phyloP scores from a whole-genome alignment of 2,329 filamentous ascomycete genomes.

The Hymenoscyphus linearis region DNA sequence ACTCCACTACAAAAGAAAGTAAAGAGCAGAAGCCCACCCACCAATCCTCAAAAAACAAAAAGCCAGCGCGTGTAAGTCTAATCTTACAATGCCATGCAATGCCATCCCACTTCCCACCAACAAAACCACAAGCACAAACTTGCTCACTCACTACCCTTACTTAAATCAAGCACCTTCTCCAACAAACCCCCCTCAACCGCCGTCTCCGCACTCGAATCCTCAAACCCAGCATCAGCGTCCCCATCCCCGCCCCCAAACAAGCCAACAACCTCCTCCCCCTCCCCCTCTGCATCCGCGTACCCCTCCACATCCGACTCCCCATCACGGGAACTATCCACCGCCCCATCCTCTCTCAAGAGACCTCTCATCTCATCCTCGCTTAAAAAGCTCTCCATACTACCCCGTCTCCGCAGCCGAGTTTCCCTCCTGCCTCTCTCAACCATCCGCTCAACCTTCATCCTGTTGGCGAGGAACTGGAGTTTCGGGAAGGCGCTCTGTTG shows the following conservation, averaged over 20 bases:
- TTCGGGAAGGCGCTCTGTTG: constrained; percentile 88
- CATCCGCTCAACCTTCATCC: constrained; percentile 73
- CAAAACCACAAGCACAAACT: neutral
- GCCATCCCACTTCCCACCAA: neutral
- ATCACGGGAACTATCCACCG: constrained; percentile 29
- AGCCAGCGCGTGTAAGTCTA: neutral
- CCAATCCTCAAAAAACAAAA: neutral
- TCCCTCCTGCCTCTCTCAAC: constrained; percentile 55
- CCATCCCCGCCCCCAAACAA: constrained; percentile 7
- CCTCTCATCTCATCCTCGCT: constrained; percentile 55
- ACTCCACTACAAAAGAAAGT: too few relatives aligned
- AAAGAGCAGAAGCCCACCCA: too few relatives aligned
- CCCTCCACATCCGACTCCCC: constrained; percentile 19
- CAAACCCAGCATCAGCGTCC: neutral
- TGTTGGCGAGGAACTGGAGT: constrained; percentile 83
- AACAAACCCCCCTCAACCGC: neutral
- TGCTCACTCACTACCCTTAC: neutral
- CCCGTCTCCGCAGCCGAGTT: constrained; percentile 42
- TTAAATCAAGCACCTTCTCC: neutral
- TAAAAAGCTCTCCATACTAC: constrained; percentile 54
- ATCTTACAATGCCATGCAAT: neutral
- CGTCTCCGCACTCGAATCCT: constrained; percentile 1
- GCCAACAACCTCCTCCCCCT: constrained; percentile 8
- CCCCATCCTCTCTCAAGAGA: constrained; percentile 35
- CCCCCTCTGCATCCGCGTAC: constrained; percentile 22